Percentiles rank a stretch among this genome's conserved stretches.
These are phyloP conservation scores for Rhizophlyctis rosea DNA, from an alignment of 192 early-diverging fungal genomes.

Conservation along the genomic window DNA sequence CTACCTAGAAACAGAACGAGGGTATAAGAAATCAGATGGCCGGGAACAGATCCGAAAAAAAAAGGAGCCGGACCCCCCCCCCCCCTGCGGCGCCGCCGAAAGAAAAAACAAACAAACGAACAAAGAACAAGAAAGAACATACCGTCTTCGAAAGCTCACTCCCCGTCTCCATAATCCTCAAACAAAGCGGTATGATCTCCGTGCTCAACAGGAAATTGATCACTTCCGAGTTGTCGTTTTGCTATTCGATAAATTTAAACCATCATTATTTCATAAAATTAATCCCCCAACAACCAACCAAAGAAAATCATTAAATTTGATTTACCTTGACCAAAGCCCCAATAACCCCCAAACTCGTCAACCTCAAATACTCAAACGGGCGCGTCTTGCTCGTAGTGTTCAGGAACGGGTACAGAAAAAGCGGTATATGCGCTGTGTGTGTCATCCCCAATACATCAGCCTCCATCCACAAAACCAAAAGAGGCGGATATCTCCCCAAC, in stretches of 20 bases:
- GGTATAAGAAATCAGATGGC: no score
- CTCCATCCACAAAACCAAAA: no score
- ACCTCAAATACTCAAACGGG: conserved; percentile 92
- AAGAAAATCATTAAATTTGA: neutral
- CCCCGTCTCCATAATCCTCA: conserved; percentile 99
- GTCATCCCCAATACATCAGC: no score
- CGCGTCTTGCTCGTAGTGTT: conserved; percentile 93
- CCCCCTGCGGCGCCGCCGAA: no score
- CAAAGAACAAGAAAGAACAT: no score
- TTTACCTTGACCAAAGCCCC: conserved; percentile 91
- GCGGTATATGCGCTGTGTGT: conserved; percentile 86
- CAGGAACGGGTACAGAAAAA: conserved; percentile 97
- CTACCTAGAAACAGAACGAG: no score
- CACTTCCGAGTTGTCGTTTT: conserved; percentile 94
- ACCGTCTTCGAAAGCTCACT: conserved; percentile 94
- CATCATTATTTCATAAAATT: no score
- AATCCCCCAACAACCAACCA: no score
- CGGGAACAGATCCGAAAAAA: no score
- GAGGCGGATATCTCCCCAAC: conserved; percentile 10
- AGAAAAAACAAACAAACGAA: no score
- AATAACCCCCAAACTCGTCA: conserved; percentile 93
- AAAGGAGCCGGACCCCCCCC: no score
- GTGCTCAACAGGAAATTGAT: conserved; percentile 93
- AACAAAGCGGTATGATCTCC: conserved; percentile 95
- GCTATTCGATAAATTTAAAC: conserved; percentile 12